These are phyloP conservation scores for Pichia cephalocereana DNA, from an alignment of 805 yeast species.

Conservation along the genomic window DNA sequence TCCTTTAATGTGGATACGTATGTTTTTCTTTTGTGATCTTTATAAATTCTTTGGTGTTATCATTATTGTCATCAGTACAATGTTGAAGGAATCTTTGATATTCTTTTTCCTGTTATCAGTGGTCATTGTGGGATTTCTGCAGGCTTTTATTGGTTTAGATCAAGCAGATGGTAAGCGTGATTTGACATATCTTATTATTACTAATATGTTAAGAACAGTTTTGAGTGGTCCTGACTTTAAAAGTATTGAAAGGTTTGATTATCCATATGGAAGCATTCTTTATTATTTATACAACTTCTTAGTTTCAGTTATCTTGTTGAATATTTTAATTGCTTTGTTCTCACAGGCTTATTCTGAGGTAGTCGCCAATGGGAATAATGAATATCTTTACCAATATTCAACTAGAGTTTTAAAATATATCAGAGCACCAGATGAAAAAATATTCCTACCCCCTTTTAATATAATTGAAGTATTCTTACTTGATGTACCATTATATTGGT, in stretches of 20 bases:
- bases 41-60: constrained; percentile 79
- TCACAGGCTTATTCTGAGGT: constrained; percentile 78
- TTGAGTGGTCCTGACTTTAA: constrained; percentile 67
- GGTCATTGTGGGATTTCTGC: constrained; percentile 72
- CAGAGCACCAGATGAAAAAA: constrained; percentile 81
- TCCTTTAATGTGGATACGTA: constrained; percentile 79
- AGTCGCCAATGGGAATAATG: constrained; percentile 75
- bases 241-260: constrained; percentile 62
- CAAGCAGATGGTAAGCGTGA: constrained; percentile 80
- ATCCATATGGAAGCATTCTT: constrained; percentile 76
- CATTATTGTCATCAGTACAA: constrained; percentile 74
- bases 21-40: constrained; percentile 69
- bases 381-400: constrained; percentile 76
- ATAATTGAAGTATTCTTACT: constrained; percentile 51
- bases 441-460: constrained; percentile 80
- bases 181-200: constrained; percentile 54
- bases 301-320: constrained; percentile 65
- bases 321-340: constrained; percentile 76
- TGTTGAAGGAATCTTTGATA: constrained; percentile 81
- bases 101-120: constrained; percentile 68
- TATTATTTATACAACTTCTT: constrained; percentile 73
- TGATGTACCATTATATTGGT: constrained; percentile 35
- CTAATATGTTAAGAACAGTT: constrained; percentile 61
- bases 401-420: constrained; percentile 76
- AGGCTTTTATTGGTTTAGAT: constrained; percentile 81